Evolutionary conservation across 1,284 basidiomycete genomes (phyloP).

Genomic region (Mycosarcoma mackinlayi): DNA sequence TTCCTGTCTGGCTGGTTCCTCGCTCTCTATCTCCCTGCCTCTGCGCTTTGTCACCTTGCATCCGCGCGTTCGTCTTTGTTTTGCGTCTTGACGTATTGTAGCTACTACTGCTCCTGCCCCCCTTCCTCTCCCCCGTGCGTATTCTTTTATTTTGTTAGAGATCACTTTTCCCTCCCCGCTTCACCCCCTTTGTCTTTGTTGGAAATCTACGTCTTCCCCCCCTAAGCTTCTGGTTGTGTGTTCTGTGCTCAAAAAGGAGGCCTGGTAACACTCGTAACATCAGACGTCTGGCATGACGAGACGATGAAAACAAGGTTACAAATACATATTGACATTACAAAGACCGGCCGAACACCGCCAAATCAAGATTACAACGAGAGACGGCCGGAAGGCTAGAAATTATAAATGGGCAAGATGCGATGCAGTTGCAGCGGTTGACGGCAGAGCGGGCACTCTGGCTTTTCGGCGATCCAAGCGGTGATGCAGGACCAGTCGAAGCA

Average conservation of each 20-base stretch:
- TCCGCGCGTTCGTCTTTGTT: no score
- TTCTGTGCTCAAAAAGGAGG: background rate
- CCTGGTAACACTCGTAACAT: no score
- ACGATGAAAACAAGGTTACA: background rate
- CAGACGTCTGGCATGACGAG: background rate
- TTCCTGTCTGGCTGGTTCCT: conserved; percentile 36
- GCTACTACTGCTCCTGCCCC: conserved; percentile 17
- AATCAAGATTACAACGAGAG: no score
- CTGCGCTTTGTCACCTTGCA: background rate
- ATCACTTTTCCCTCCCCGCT: background rate
- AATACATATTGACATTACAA: conserved; percentile 2
- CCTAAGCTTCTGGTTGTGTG: background rate
- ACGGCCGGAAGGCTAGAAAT: conserved; percentile 30
- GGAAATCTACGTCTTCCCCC: conserved; percentile 5
- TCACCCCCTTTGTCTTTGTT: background rate
- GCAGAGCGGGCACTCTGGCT: conserved; percentile 69
- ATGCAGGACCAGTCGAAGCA: conserved; percentile 95
- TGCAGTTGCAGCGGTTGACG: conserved; percentile 39
- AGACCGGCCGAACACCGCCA: no score
- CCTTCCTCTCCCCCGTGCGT: background rate
- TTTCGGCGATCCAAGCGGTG: conserved; percentile 86
- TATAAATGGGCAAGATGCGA: conserved; percentile 54
- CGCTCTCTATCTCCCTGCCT: background rate
- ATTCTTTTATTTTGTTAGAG: conserved; percentile 11
- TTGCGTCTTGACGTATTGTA: conserved; percentile 13